Evolutionary conservation across 805 yeast genomes (phyloP), one percentile per base, ranked within the genome.

Genomic region (Lachancea fermentati): DNA sequence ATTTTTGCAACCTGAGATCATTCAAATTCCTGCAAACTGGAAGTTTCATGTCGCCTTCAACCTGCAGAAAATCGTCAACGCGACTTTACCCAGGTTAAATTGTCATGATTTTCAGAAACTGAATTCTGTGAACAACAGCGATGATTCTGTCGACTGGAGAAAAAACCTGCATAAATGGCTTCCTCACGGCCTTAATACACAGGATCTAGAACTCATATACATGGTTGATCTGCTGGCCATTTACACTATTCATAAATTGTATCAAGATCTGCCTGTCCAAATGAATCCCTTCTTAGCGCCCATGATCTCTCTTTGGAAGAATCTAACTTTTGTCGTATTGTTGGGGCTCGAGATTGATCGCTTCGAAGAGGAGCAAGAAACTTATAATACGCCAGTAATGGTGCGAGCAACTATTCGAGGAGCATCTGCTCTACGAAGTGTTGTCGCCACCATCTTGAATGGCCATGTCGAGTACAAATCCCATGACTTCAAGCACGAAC

Each of bases 231-330:
- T 68, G 5, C 66, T 71, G 24, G 60, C 69, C 2, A 62, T 73
- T 2, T 66, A 67, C 37, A 56, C 70, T 4, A 71, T 76, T 22
- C 63, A 66, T 51, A 73, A 72, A 45, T 46, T 75, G 5, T 71
- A 68, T 49, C 53, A 52, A 4, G 49, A 61, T 44, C 13, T 43
- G n/a, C 65, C 64, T 1, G 45, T 57, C 18, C 62, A 57, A 15
- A 47, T 75, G 37, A 81, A 81, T 51, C 93, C 93, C 15, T 84
- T 79, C 51, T 53, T 78, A 34, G 73, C 73, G 15, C 67, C 70
- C 34, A 73, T 79, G 44, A 61, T 81, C 7, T 74, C 75, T 34
- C 53, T 76, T 4, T 84, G 93, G 91, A 79, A 80, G 49, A 70
- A 75, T 31, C 76, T 78, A 50, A 79, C 88, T 2, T 71, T 71